Evolutionary conservation across 2,329 filamentous ascomycete genomes (phyloP).

Genomic region (Metarhizium humberi): DNA sequence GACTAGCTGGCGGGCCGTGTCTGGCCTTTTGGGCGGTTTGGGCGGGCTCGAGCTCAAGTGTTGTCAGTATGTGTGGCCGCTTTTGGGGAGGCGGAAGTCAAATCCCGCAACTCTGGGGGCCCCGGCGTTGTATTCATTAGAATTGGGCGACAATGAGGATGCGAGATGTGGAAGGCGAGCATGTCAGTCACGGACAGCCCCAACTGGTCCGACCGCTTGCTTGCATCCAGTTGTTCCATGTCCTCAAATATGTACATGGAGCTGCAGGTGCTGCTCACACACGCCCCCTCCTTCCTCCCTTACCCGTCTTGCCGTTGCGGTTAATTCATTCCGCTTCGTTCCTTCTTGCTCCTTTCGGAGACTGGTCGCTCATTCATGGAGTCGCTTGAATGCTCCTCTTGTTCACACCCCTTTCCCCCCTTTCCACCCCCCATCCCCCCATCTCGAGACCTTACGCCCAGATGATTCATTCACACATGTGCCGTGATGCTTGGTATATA

Average conservation of each 20-base stretch:
- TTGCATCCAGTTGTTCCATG: not conserved
- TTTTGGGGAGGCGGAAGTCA: not conserved
- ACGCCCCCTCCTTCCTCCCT: not conserved
- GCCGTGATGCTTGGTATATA: conserved; percentile 11
- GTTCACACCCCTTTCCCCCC: not conserved
- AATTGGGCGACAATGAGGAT: not conserved
- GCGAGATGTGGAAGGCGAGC: not conserved
- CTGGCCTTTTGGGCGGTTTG: not conserved
- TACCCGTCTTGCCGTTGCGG: not conserved
- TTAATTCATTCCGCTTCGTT: conserved; percentile 1
- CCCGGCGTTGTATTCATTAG: not conserved
- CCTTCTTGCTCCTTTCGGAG: conserved; percentile 1
- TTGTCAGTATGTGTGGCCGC: not conserved
- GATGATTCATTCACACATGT: conserved; percentile 15
- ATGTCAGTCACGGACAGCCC: not conserved
- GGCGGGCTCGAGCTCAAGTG: not conserved
- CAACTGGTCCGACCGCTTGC: not conserved
- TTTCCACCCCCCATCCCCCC: not conserved
- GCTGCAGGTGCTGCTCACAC: not conserved
- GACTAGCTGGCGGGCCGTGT: not conserved
- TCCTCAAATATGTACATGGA: not conserved
- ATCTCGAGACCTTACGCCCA: conserved; percentile 2
- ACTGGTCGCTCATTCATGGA: not conserved
- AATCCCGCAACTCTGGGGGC: not conserved
- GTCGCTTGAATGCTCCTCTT: not conserved